Percentiles rank a stretch among this genome's conserved stretches.
Conservation (phyloP, 768 basidiomycete genomes). For the Crassisporium funariophilum region DNA sequence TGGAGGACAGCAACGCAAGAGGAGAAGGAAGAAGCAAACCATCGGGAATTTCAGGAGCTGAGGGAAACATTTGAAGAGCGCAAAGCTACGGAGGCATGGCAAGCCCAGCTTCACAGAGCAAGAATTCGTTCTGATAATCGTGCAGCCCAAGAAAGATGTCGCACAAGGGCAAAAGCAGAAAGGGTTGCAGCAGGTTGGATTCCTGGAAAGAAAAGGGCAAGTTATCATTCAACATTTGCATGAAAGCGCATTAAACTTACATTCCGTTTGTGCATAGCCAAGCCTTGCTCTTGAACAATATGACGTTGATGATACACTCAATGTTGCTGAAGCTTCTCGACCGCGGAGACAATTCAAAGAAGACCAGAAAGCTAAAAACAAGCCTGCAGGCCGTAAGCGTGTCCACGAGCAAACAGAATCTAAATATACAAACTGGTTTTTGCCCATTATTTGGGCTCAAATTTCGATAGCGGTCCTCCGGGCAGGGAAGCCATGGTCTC, state of each 20-base stretch:
- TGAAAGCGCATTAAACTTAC: not conserved
- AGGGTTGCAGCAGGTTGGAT: too few species aligned
- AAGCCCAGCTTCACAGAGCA: too few species aligned
- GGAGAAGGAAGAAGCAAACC: too few species aligned
- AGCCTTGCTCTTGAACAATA: not conserved
- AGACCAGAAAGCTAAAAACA: not conserved
- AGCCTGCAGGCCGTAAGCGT: not conserved
- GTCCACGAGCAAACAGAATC: not conserved
- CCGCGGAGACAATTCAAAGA: conserved; percentile 9
- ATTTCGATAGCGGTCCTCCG: conserved; percentile 4
- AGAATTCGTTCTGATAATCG: too few species aligned
- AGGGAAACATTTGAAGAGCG: too few species aligned
- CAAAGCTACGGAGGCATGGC: too few species aligned
- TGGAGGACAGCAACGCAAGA: too few species aligned
- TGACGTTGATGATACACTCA: not conserved
- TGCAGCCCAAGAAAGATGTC: too few species aligned
- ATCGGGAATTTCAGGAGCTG: too few species aligned
- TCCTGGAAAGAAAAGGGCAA: too few species aligned
- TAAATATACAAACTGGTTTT: conserved; percentile 7
- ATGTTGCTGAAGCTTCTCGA: conserved; percentile 5
- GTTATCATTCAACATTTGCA: too few species aligned
- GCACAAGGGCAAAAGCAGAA: too few species aligned
- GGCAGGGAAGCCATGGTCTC: conserved; percentile 7
- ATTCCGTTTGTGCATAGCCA: not conserved
- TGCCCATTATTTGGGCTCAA: conserved; percentile 6